Percentiles rank a stretch among this genome's conserved stretches.
phyloP scores from a whole-genome alignment of 352 stramenopile species.

The Globisporangium uncinulatum region DNA sequence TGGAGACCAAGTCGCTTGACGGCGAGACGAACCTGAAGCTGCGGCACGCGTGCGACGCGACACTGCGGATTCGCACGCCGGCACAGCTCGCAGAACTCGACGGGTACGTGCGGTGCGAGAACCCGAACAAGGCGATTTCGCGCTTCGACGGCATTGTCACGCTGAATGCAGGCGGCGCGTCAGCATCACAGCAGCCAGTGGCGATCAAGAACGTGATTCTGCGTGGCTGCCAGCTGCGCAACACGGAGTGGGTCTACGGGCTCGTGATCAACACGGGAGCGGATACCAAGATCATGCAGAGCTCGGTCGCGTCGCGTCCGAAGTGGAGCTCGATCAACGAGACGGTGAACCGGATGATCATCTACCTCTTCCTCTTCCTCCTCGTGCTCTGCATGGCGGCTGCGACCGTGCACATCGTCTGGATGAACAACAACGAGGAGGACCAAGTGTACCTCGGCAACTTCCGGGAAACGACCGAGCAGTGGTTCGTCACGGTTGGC shows the following conservation, averaged over 20 bases:
- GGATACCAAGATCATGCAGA: constrained; percentile 86
- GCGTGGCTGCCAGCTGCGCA: constrained; percentile 80
- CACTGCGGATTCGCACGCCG: background rate
- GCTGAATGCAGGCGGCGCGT: background rate
- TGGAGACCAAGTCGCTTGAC: constrained; percentile 87
- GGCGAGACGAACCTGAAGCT: constrained; percentile 91
- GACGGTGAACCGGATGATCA: constrained; percentile 73
- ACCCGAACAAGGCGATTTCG: constrained; percentile 13
- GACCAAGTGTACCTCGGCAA: background rate
- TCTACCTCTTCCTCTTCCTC: constrained; percentile 36
- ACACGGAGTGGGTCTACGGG: constrained; percentile 89
- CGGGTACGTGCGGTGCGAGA: constrained; percentile 21
- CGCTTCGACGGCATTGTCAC: background rate
- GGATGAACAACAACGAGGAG: constrained; percentile 10
- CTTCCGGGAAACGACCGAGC: constrained; percentile 21
- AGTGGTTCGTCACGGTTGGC: constrained; percentile 75
- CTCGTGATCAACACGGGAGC: constrained; percentile 85
- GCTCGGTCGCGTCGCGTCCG: constrained; percentile 39
- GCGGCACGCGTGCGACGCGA: constrained; percentile 30
- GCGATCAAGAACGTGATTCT: constrained; percentile 88
- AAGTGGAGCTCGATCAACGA: constrained; percentile 85
- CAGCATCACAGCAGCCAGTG: constrained; percentile 25
- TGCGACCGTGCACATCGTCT: constrained; percentile 53
- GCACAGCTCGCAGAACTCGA: background rate
- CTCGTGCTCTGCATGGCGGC: constrained; percentile 34